A percentile compares a stretch with the other conserved stretches of the same genome.
phyloP scores from a whole-genome alignment of 2,329 filamentous ascomycete species.

The Cordyceps tenuipes region DNA sequence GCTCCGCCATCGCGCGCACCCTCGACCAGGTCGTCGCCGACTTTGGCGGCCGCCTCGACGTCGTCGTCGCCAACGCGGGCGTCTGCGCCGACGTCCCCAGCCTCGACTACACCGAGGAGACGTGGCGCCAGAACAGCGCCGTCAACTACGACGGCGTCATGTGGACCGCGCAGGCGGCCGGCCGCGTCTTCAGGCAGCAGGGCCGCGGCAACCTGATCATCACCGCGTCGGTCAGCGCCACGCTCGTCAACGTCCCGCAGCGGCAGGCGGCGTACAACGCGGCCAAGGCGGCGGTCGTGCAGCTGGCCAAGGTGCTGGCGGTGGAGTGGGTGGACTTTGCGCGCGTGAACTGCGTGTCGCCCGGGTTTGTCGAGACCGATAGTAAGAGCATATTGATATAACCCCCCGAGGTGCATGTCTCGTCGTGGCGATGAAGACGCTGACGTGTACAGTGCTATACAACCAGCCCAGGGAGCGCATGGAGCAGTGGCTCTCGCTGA shows the following conservation, averaged over 20 bases:
- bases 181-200: constrained; percentile 20
- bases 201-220: constrained; percentile 21
- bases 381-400: constrained; percentile 6
- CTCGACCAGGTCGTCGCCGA: constrained; percentile 15
- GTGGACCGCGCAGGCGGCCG: constrained; percentile 19
- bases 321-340: constrained; percentile 66
- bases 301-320: constrained; percentile 45
- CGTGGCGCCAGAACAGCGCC: constrained; percentile 19
- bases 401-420: not conserved
- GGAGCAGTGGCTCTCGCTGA: constrained; percentile 15
- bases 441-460: constrained; percentile 8
- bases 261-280: constrained; percentile 60
- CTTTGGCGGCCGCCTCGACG: constrained; percentile 18
- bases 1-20: constrained; percentile 12
- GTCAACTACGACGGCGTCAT: constrained; percentile 23
- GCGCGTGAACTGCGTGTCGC: constrained; percentile 59
- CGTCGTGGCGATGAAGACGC: not conserved
- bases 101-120: constrained; percentile 21
- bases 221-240: constrained; percentile 17
- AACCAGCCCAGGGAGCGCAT: constrained; percentile 15
- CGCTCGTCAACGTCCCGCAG: constrained; percentile 19
- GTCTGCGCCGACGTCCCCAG: constrained; percentile 17
- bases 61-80: constrained; percentile 24
- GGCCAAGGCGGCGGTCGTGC: constrained; percentile 51
- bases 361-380: constrained; percentile 63